Evolutionary conservation across 208 protist genomes (phyloP).

Genomic region (Leishmania aethiopica): DNA sequence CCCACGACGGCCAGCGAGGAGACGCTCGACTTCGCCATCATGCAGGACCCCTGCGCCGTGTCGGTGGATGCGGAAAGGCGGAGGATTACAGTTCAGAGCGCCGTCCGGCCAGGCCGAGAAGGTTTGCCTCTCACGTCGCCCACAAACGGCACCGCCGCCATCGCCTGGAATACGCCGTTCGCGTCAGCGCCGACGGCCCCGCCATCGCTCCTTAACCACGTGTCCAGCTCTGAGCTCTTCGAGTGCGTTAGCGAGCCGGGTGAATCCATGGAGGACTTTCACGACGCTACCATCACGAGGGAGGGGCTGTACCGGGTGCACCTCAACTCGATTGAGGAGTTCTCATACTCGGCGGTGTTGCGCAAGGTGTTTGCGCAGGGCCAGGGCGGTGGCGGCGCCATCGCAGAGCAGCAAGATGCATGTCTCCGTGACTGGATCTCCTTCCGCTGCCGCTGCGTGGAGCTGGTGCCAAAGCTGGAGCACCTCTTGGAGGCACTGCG

Average conservation of each 20-base stretch:
- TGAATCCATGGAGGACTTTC: neutral
- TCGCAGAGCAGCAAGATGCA: slow-evolving; percentile 20
- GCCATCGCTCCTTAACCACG: neutral
- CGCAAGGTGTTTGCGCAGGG: slow-evolving; percentile 6
- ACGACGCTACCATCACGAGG: neutral
- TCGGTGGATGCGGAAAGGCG: slow-evolving; percentile 16
- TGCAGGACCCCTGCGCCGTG: slow-evolving; percentile 18
- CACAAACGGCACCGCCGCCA: neutral
- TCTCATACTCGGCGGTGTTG: slow-evolving; percentile 25
- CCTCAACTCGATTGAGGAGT: slow-evolving; percentile 22
- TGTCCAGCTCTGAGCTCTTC: slow-evolving; percentile 22
- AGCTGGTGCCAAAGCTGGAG: slow-evolving; percentile 33
- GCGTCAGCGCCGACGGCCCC: neutral
- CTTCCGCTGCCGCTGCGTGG: slow-evolving; percentile 41
- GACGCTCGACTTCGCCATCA: slow-evolving; percentile 22
- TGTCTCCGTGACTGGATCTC: slow-evolving; percentile 39
- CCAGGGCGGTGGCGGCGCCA: neutral
- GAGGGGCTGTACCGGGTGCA: slow-evolving; percentile 21
- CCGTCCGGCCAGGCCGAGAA: neutral
- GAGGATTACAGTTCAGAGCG: slow-evolving; percentile 16
- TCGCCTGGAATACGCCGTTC: slow-evolving; percentile 18
- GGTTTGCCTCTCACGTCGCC: neutral
- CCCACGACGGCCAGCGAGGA: slow-evolving; percentile 19
- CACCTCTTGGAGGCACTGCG: slow-evolving; percentile 31
- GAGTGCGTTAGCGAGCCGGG: slow-evolving; percentile 23